Conservation (phyloP, 345 rosid genomes). For the Noccaea bulbosa region DNA sequence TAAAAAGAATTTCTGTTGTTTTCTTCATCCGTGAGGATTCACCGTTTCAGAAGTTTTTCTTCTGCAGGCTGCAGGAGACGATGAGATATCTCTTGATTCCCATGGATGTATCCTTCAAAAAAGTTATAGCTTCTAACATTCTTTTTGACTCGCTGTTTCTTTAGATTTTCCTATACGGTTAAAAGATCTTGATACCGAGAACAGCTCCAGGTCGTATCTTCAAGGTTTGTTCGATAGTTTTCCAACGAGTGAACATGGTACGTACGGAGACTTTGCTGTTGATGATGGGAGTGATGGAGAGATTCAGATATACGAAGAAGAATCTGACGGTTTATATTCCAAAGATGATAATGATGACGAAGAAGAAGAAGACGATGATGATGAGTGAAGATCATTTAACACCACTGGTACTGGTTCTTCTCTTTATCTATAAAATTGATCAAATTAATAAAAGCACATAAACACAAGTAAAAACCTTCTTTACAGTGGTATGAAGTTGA, state of each 20-base stretch:
- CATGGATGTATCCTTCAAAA: constrained; percentile 58
- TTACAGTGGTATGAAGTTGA: background rate
- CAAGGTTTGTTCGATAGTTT: constrained; percentile 92
- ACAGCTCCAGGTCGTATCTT: constrained; percentile 75
- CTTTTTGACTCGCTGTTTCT: constrained; percentile 7
- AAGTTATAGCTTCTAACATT: background rate
- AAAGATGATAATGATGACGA: constrained; percentile 43
- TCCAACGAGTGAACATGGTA: constrained; percentile 52
- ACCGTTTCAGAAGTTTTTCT: background rate
- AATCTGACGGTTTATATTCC: constrained; percentile 58
- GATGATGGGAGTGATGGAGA: constrained; percentile 69
- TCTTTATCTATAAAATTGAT: constrained; percentile 7
- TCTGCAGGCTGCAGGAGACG: constrained; percentile 64
- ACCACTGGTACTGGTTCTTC: constrained; percentile 30
- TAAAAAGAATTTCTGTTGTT: background rate
- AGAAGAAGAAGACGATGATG: constrained; percentile 33
- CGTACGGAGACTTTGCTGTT: constrained; percentile 50
- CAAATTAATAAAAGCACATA: background rate
- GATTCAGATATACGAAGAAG: constrained; percentile 82
- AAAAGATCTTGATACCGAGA: constrained; percentile 60
- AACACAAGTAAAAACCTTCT: constrained; percentile 8
- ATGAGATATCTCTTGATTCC: constrained; percentile 58
- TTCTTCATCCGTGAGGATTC: constrained; percentile 5
- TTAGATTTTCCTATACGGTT: constrained; percentile 52
- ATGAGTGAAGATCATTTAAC: constrained; percentile 27